These are phyloP conservation scores for Paraleonurus japonicus DNA, from an alignment of 257 asterid genomes.

Conservation along the genomic window DNA sequence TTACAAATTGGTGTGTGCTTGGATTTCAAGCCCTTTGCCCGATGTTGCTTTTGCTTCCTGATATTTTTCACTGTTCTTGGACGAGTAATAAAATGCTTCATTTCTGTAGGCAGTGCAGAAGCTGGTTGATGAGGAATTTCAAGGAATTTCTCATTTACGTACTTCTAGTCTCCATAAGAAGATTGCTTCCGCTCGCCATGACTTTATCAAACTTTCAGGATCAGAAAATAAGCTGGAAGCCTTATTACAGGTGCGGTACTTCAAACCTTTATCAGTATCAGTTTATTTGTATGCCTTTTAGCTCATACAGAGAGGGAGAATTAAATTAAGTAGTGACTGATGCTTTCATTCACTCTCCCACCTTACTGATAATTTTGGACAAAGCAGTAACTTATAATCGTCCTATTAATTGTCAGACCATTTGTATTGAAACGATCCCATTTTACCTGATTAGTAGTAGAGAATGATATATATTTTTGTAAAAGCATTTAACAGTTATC, in stretches of 20 bases:
- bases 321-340: not conserved
- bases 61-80: conserved; percentile 17
- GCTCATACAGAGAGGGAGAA: not conserved
- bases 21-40: not conserved
- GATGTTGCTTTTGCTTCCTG: not conserved
- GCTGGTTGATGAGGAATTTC: conserved; percentile 90
- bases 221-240: conserved; percentile 97
- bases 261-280: conserved; percentile 17
- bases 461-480: not conserved
- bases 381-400: not conserved
- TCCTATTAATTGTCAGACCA: not conserved
- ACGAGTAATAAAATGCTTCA: conserved; percentile 19
- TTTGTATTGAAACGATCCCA: not conserved
- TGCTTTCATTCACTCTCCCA: not conserved
- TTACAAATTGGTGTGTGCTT: not conserved
- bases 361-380: not conserved
- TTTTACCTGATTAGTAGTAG: not conserved
- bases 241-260: conserved; percentile 68
- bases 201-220: conserved; percentile 89
- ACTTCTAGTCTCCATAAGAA: conserved; percentile 92
- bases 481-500: not conserved
- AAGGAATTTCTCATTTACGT: conserved; percentile 84
- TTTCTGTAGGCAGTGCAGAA: conserved; percentile 76
- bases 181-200: conserved; percentile 93
- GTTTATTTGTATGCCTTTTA: not conserved